Conservation (phyloP, 2,329 filamentous ascomycete genomes). For the Hypoxylon sp. region DNA sequence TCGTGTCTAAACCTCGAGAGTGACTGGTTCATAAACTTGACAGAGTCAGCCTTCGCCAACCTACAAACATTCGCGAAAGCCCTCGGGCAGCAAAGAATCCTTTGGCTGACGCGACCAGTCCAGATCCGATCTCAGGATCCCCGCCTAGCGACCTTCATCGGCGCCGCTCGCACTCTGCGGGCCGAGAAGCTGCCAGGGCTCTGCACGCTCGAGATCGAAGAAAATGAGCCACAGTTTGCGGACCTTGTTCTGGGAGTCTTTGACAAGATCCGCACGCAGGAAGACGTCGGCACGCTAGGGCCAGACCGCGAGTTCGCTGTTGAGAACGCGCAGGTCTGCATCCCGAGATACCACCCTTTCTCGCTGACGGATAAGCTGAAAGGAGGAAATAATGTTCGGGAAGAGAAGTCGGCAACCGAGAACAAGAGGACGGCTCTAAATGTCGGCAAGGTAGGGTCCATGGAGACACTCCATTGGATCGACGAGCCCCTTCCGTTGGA, state of each 20-base stretch:
- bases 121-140: conserved; percentile 53
- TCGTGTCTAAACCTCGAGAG: conserved; percentile 49
- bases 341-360: conserved; percentile 51
- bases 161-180: conserved; percentile 52
- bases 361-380: conserved; percentile 47
- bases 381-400: background rate
- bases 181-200: conserved; percentile 52
- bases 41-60: conserved; percentile 32
- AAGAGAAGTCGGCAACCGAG: conserved; percentile 5
- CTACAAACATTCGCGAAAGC: conserved; percentile 38
- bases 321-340: conserved; percentile 47
- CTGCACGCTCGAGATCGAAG: conserved; percentile 53
- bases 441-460: conserved; percentile 39
- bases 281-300: conserved; percentile 43
- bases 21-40: conserved; percentile 50
- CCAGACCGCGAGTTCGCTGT: conserved; percentile 55
- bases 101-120: conserved; percentile 54
- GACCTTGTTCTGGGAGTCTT: conserved; percentile 44
- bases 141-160: conserved; percentile 50
- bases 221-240: conserved; percentile 33
- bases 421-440: conserved; percentile 37
- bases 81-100: conserved; percentile 40
- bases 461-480: conserved; percentile 43
- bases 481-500: conserved; percentile 28
- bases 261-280: conserved; percentile 43